Percentiles rank a stretch among this genome's conserved stretches.
phyloP scores from a whole-genome alignment of 495 filamentous ascomycete species.

The Penicillium ucsense region DNA sequence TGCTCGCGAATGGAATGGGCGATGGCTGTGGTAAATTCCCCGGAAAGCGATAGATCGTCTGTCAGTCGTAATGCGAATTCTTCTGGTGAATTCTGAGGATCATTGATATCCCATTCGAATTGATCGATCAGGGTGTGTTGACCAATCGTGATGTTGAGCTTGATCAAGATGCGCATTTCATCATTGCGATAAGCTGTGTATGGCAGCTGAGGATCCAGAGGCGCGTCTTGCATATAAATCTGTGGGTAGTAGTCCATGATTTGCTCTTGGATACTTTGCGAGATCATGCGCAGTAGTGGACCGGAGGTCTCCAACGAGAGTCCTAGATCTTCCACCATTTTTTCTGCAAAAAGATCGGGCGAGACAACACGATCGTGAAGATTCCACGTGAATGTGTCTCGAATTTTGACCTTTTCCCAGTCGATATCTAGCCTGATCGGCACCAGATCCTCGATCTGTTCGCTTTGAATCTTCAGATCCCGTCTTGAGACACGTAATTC shows the following conservation, averaged over 20 bases:
- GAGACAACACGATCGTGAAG: constrained; percentile 78
- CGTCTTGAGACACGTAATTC: constrained; percentile 62
- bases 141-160: constrained; percentile 96
- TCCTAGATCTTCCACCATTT: constrained; percentile 85
- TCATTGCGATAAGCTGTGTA: constrained; percentile 96
- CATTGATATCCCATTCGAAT: constrained; percentile 99
- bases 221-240: constrained; percentile 77
- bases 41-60: constrained; percentile 79
- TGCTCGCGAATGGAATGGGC: constrained; percentile 96
- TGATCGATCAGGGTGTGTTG: constrained; percentile 91
- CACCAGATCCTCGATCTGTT: constrained; percentile 83
- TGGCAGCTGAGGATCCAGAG: constrained; percentile 79
- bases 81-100: constrained; percentile 83
- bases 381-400: constrained; percentile 98
- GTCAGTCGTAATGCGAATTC: constrained; percentile 87
- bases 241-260: constrained; percentile 88
- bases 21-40: constrained; percentile 95
- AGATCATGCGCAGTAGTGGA: constrained; percentile 65
- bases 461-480: constrained; percentile 72
- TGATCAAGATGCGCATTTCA: constrained; percentile 92
- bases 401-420: constrained; percentile 87
- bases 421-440: constrained; percentile 90
- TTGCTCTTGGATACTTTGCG: constrained; percentile 77
- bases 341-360: constrained; percentile 72
- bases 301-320: constrained; percentile 54